A percentile compares a stretch with the other conserved stretches of the same genome.
Evolutionary conservation across 2,329 filamentous ascomycete species (phyloP).

Genomic region (Sporothrix luriei): DNA sequence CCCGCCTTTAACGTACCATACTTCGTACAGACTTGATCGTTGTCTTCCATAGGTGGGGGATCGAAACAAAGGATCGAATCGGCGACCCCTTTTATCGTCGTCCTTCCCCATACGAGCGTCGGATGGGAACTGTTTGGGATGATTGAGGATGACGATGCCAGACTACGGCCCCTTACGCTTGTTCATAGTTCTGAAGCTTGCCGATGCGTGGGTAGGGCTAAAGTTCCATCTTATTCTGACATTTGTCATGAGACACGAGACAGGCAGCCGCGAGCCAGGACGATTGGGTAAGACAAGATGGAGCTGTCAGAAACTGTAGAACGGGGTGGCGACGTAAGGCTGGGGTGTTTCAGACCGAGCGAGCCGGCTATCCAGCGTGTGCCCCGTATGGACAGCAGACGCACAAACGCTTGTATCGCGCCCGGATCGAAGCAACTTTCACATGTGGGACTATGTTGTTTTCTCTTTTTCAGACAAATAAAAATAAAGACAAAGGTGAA

Average conservation of each 20-base stretch:
- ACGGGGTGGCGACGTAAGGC: conserved; percentile 1
- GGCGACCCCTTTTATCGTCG: background rate
- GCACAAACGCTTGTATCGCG: background rate
- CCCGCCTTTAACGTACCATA: background rate
- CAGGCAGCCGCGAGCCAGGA: background rate
- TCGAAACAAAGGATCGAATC: background rate
- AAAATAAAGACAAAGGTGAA: background rate
- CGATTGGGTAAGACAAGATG: background rate
- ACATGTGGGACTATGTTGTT: background rate
- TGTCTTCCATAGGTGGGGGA: background rate
- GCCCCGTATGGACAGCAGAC: background rate
- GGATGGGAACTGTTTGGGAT: background rate
- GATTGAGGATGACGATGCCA: background rate
- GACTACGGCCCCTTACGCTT: background rate
- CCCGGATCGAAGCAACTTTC: background rate
- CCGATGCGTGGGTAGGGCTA: background rate
- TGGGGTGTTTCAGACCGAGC: background rate
- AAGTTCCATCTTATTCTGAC: background rate
- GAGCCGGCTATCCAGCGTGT: background rate
- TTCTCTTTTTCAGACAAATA: too few species aligned
- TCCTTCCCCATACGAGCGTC: conserved; percentile 13
- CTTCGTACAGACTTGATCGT: background rate
- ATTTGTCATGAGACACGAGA: background rate
- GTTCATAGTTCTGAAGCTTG: too few species aligned
- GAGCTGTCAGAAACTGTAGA: background rate